Percentiles rank a stretch among this genome's conserved stretches.
phyloP scores from a whole-genome alignment of 2,329 filamentous ascomycete genomes.

The Colletotrichum tabaci region DNA sequence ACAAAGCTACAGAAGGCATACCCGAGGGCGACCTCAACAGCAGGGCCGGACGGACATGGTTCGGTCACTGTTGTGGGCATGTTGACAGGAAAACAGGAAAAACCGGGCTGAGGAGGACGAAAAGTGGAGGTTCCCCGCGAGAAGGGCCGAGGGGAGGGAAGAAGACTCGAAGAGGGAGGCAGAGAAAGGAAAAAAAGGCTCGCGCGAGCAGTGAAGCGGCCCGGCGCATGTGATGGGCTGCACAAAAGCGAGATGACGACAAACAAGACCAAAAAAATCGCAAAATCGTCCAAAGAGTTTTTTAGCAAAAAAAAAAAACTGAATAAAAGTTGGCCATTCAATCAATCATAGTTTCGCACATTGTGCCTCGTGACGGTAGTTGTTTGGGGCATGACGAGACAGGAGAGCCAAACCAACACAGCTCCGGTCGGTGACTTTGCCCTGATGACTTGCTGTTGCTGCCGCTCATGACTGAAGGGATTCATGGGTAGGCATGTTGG shows the following conservation, averaged over 20 bases:
- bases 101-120: slow-evolving; percentile 17
- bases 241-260: slow-evolving; percentile 26
- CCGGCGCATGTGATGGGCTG: slow-evolving; percentile 10
- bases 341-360: slow-evolving; percentile 14
- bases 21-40: slow-evolving; percentile 41
- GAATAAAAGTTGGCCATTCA: slow-evolving; percentile 42
- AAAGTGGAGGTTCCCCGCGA: slow-evolving; percentile 36
- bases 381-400: neutral
- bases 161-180: neutral
- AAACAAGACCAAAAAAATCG: slow-evolving; percentile 33
- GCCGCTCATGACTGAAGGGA: slow-evolving; percentile 25
- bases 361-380: neutral
- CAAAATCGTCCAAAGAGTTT: slow-evolving; percentile 40
- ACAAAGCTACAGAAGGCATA: slow-evolving; percentile 36
- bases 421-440: neutral
- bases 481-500: neutral
- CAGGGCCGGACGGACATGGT: slow-evolving; percentile 18
- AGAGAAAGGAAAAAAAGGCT: slow-evolving; percentile 36
- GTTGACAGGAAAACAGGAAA: slow-evolving; percentile 10
- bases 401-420: neutral
- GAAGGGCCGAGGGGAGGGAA: slow-evolving; percentile 18
- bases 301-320: slow-evolving; percentile 36
- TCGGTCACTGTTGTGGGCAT: slow-evolving; percentile 31
- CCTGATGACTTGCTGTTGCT: slow-evolving; percentile 1
- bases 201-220: neutral